Base-by-base conservation (phyloP, 1,284 basidiomycete genomes). In the Ganoderma lingzhi region DNA sequence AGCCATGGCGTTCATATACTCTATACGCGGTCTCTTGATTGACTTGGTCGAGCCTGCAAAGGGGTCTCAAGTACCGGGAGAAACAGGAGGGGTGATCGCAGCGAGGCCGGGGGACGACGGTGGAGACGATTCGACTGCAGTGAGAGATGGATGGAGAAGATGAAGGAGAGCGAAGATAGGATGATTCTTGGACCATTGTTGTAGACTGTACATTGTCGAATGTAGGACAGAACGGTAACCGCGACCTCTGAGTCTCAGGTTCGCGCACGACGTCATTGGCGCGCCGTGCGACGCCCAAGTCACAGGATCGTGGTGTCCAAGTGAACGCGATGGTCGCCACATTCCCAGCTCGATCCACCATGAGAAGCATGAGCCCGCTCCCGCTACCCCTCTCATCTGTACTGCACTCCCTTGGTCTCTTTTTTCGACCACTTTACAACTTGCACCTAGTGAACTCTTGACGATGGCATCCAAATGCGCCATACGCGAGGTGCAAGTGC, bases 1-100 rank as follows among this genome's bases (percentile, higher is more conserved):
- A 35, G 32, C 19, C 62, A 51, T 69, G n/a, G 12, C 35, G 37
- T 55, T 78, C 75, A 64, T 79, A 78, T 23, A 23, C 23, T 23
- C 23, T n/a, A 77, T 64, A 37, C 69, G 73, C 10, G 75, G 76
- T 5, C 62, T 66, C 51, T 71, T 75, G 32, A 58, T 71, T 10
- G 71, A 77, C 64, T 80, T 80, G 17, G 76, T 74, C 10, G 75
- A 77, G 0, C 70, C 78, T n/a, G 78, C 78, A 59, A 75, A 79
- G 6, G 78, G 78, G 48, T 79, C 73, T 14, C 68, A n/a, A 5
- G 70, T 66, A 1, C 75, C 76, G 10, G 78, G 78, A 14, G 78
- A 80, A 3, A 62, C 66, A 2, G 76, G 76, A 1, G 76, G 76
- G 4, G 72, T 73, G 59, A 73, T 44, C 0, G 70, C 64, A 8